Evolutionary conservation across 805 yeast genomes (phyloP).

Genomic region (Isabelozyma pseudorhagii): DNA sequence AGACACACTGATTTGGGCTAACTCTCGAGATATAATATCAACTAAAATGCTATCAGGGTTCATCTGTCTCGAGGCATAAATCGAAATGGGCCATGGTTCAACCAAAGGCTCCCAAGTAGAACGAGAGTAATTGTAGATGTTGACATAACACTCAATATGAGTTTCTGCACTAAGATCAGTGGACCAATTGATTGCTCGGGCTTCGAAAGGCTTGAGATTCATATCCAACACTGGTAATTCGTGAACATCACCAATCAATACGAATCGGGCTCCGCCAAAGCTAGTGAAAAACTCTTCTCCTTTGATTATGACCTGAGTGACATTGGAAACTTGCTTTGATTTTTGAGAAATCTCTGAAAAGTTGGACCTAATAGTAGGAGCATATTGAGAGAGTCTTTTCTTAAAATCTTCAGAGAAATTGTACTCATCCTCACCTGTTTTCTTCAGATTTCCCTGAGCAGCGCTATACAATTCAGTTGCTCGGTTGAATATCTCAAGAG

Average conservation of each 20-base stretch:
- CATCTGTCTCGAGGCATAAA: conserved; percentile 55
- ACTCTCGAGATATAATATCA: conserved; percentile 70
- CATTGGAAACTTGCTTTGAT: conserved; percentile 6
- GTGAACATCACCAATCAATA: conserved; percentile 85
- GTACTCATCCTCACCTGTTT: conserved; percentile 23
- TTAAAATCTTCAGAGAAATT: conserved; percentile 63
- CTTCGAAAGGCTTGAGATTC: conserved; percentile 64
- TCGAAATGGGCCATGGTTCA: conserved; percentile 81
- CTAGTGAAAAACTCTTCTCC: conserved; percentile 68
- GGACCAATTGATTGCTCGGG: conserved; percentile 79
- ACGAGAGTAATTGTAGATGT: conserved; percentile 81
- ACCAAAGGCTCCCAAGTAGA: conserved; percentile 94
- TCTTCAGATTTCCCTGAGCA: conserved; percentile 13
- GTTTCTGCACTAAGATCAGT: conserved; percentile 72
- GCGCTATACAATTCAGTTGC: conserved; percentile 55
- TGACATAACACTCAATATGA: conserved; percentile 61
- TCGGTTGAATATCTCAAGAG: conserved; percentile 65
- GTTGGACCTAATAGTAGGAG: conserved; percentile 62
- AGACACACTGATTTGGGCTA: conserved; percentile 78
- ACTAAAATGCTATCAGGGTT: conserved; percentile 51
- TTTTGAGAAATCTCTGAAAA: conserved; percentile 31
- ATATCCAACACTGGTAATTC: conserved; percentile 85
- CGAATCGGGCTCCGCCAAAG: conserved; percentile 74
- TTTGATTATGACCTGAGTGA: conserved; percentile 43
- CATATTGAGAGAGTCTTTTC: conserved; percentile 57